Evolutionary conservation across 2,329 filamentous ascomycete species (phyloP).

Genomic region (Rachicladosporium sp.): DNA sequence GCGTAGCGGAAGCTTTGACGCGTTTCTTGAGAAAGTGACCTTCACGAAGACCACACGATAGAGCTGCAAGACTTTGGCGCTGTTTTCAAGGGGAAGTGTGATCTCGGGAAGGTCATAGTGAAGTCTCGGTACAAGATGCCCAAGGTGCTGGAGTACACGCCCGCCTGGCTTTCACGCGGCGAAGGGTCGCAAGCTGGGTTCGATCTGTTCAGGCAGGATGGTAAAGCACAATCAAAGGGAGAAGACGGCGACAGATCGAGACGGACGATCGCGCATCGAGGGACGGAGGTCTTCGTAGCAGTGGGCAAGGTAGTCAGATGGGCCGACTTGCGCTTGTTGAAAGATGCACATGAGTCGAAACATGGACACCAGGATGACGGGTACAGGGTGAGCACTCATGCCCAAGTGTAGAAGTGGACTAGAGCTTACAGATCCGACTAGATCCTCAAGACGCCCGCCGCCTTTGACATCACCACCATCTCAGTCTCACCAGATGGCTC

Average conservation of each 20-base stretch:
- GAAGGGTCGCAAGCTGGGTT: slow-evolving; percentile 55
- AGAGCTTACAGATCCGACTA: slow-evolving; percentile 23
- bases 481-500: slow-evolving; percentile 70
- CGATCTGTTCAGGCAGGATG: slow-evolving; percentile 52
- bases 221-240: slow-evolving; percentile 8
- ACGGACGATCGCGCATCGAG: slow-evolving; percentile 63
- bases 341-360: slow-evolving; percentile 36
- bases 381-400: slow-evolving; percentile 12
- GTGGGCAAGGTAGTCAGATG: slow-evolving; percentile 84
- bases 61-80: no score
- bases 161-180: slow-evolving; percentile 64
- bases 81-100: no score
- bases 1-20: no score
- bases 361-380: not conserved
- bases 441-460: slow-evolving; percentile 66
- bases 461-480: slow-evolving; percentile 73
- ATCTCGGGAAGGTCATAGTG: no score
- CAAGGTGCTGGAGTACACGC: slow-evolving; percentile 73
- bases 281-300: slow-evolving; percentile 79
- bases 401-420: not conserved
- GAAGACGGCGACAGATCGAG: slow-evolving; percentile 28
- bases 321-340: slow-evolving; percentile 71
- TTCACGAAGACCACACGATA: no score
- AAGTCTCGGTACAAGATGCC: slow-evolving; percentile 50
- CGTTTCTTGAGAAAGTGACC: no score